Percentiles rank a stretch among this genome's conserved stretches.
phyloP scores from a whole-genome alignment of 2,329 filamentous ascomycete genomes.

The Cladosporium colombiae region DNA sequence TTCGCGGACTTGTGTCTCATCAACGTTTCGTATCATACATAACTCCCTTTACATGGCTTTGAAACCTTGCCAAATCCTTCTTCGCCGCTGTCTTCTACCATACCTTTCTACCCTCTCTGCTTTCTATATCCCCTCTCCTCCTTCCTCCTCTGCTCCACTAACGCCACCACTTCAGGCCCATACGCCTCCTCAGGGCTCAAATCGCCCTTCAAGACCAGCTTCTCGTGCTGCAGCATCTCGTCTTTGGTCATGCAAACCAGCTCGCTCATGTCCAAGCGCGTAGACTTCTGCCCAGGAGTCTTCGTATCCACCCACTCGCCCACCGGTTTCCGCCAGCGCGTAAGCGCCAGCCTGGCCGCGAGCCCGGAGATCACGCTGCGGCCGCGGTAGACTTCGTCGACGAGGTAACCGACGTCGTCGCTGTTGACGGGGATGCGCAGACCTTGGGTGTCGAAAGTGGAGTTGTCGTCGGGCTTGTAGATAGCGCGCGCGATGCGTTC shows the following conservation, averaged over 20 bases:
- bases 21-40: too few species aligned
- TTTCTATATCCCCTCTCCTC: slow-evolving; percentile 55
- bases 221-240: slow-evolving; percentile 78
- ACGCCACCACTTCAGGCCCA: slow-evolving; percentile 63
- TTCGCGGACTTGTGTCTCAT: too few species aligned
- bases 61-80: too few species aligned
- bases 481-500: slow-evolving; percentile 63
- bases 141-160: slow-evolving; percentile 65
- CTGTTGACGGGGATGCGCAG: slow-evolving; percentile 76
- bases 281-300: slow-evolving; percentile 73
- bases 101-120: slow-evolving; percentile 12
- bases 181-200: slow-evolving; percentile 74
- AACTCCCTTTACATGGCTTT: too few species aligned
- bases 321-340: slow-evolving; percentile 73
- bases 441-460: slow-evolving; percentile 60
- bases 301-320: slow-evolving; percentile 64
- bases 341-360: slow-evolving; percentile 74
- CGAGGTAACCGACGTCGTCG: slow-evolving; percentile 81
- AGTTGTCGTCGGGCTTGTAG: slow-evolving; percentile 21
- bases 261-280: slow-evolving; percentile 67
- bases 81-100: too few species aligned
- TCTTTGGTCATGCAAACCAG: slow-evolving; percentile 93
- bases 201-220: slow-evolving; percentile 70
- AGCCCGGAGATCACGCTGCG: slow-evolving; percentile 82
- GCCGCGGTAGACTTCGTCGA: slow-evolving; percentile 85